Conservation (phyloP, 306 rosid species). For the Rosa chinensis region DNA sequence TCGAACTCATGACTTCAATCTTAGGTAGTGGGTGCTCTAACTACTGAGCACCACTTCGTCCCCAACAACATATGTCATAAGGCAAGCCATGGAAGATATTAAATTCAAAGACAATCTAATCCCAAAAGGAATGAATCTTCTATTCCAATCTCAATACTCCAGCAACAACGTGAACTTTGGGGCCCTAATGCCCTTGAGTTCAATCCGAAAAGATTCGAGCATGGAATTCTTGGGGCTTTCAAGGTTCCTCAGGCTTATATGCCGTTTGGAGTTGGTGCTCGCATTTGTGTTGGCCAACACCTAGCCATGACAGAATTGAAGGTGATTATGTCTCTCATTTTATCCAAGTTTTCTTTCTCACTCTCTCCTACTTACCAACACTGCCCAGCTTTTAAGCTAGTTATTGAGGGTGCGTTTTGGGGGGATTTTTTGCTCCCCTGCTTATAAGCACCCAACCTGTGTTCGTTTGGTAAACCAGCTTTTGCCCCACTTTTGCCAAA, state of each 20-base stretch:
- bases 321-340: conserved; percentile 35
- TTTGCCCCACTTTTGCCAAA: too few species aligned
- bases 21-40: too few species aligned
- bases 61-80: conserved; percentile 27
- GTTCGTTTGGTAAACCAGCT: too few species aligned
- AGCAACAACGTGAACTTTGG: conserved; percentile 41
- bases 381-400: conserved; percentile 30
- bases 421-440: too few species aligned
- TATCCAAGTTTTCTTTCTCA: conserved; percentile 24
- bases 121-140: conserved; percentile 56
- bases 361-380: conserved; percentile 22
- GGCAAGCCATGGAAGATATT: conserved; percentile 38
- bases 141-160: conserved; percentile 48
- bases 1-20: too few species aligned
- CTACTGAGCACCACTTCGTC: background rate
- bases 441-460: too few species aligned
- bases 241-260: conserved; percentile 46
- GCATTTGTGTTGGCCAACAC: conserved; percentile 48
- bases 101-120: conserved; percentile 36
- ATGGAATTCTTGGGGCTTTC: conserved; percentile 48
- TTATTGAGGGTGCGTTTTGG: background rate
- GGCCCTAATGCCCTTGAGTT: conserved; percentile 47
- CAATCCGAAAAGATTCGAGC: conserved; percentile 50
- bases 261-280: conserved; percentile 55
- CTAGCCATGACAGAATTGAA: conserved; percentile 54